Conservation (phyloP, 768 basidiomycete species). For the Tulasnella sp. region DNA sequence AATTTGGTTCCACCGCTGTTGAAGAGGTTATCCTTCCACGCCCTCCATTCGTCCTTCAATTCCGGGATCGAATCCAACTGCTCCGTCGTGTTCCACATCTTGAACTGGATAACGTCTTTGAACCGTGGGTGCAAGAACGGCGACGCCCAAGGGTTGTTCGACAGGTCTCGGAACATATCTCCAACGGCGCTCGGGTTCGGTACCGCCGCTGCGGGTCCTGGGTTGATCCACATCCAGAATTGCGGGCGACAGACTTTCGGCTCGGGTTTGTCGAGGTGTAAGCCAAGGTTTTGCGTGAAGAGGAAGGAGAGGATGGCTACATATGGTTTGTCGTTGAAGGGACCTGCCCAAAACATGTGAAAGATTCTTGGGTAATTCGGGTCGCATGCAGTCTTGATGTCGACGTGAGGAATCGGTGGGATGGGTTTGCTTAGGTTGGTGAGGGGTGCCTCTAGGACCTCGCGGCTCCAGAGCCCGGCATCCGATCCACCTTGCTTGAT, state of each 20-base stretch:
- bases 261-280: constrained; percentile 55
- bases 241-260: constrained; percentile 73
- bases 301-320: constrained; percentile 92
- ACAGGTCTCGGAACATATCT: constrained; percentile 81
- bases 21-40: constrained; percentile 71
- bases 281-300: constrained; percentile 88
- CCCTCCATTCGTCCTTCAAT: constrained; percentile 85
- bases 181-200: constrained; percentile 75
- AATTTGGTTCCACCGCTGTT: constrained; percentile 79
- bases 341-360: constrained; percentile 99
- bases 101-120: constrained; percentile 88
- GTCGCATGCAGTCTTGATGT: constrained; percentile 62
- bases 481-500: constrained; percentile 24
- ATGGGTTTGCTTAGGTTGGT: constrained; percentile 47
- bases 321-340: constrained; percentile 98
- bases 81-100: constrained; percentile 97
- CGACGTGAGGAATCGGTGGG: constrained; percentile 54
- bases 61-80: constrained; percentile 90
- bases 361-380: constrained; percentile 81
- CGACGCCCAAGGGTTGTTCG: constrained; percentile 82
- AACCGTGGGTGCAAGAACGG: constrained; percentile 93
- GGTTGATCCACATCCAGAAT: constrained; percentile 98
- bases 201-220: constrained; percentile 87
- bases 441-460: constrained; percentile 46
- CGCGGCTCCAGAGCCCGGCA: constrained; percentile 20